Conservation (phyloP, 257 asterid species). For the Galeopsis tetrahit region DNA sequence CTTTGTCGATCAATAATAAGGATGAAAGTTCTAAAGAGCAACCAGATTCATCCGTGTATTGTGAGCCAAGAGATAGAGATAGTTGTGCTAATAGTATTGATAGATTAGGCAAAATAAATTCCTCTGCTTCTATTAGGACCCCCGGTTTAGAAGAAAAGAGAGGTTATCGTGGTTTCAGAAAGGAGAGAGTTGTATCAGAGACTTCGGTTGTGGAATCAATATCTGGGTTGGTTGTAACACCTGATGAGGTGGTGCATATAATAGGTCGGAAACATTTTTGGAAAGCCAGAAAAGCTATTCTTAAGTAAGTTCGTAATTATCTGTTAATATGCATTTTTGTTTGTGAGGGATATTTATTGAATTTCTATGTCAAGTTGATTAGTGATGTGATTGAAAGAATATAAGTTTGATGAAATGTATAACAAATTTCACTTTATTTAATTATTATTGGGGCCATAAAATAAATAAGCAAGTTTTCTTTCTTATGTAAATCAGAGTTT, state of each 20-base stretch:
- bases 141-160: too few species aligned
- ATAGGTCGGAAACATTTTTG: conserved; percentile 86
- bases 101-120: conserved; percentile 30
- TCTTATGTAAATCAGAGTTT: too few species aligned
- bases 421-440: background rate
- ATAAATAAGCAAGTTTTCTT: background rate
- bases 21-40: conserved; percentile 33
- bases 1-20: conserved; percentile 40
- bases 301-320: conserved; percentile 66
- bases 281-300: conserved; percentile 91
- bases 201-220: conserved; percentile 67
- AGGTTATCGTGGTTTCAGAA: too few species aligned
- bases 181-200: conserved; percentile 64
- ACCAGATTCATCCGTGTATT: conserved; percentile 31
- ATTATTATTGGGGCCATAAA: too few species aligned
- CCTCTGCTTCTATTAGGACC: conserved; percentile 23
- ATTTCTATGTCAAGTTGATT: background rate
- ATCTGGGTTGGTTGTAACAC: conserved; percentile 53
- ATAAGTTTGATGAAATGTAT: background rate
- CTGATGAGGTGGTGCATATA: conserved; percentile 85
- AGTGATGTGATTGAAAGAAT: background rate
- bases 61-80: conserved; percentile 39
- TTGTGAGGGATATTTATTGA: background rate
- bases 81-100: conserved; percentile 31
- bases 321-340: background rate